These are phyloP conservation scores for Xylariaceae sp. DNA, from an alignment of 2,329 filamentous ascomycete species.

Conservation along the genomic window DNA sequence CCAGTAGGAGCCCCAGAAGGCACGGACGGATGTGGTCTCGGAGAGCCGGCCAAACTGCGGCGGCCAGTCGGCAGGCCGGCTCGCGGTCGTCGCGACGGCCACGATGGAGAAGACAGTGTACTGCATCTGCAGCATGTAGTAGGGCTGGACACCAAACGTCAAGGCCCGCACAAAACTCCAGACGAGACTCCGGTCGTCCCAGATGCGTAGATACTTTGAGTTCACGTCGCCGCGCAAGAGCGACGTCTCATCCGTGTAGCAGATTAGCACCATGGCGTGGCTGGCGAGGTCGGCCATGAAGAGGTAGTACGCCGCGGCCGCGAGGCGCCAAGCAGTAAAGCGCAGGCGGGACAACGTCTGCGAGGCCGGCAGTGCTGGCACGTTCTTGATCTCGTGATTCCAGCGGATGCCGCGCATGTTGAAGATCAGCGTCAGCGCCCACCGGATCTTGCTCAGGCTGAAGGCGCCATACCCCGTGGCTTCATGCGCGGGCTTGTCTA, in stretches of 20 bases:
- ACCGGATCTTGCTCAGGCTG: slow-evolving; percentile 2
- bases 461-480: not conserved
- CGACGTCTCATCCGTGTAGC: slow-evolving; percentile 1
- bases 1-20: slow-evolving; percentile 8
- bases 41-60: not conserved
- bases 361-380: not conserved
- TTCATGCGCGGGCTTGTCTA: not conserved
- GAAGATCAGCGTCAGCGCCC: slow-evolving; percentile 1
- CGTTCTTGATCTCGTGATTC: slow-evolving; percentile 8
- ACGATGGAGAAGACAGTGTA: not conserved
- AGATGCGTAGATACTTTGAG: not conserved
- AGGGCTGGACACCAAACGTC: not conserved
- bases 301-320: too few species aligned
- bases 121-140: slow-evolving; percentile 4
- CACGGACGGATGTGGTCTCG: not conserved
- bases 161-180: not conserved
- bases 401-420: slow-evolving; percentile 5
- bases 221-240: not conserved
- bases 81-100: not conserved
- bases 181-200: not conserved
- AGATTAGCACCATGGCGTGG: not conserved
- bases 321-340: too few species aligned
- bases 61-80: slow-evolving; percentile 2
- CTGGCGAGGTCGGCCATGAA: not conserved
- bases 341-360: too few species aligned